Evolutionary conservation across 257 asterid species (phyloP).

Genomic region (Ehretia macrophylla): DNA sequence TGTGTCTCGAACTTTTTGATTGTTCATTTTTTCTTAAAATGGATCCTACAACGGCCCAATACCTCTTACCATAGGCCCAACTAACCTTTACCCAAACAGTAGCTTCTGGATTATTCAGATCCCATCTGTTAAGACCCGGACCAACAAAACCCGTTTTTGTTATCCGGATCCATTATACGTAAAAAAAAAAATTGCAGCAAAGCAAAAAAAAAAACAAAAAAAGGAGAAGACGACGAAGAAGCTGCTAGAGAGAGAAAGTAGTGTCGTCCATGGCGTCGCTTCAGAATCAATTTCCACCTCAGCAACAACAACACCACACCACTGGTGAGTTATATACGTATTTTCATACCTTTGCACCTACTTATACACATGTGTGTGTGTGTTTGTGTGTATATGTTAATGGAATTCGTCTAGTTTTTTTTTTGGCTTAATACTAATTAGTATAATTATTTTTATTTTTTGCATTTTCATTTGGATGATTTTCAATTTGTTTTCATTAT

Average conservation of each 20-base stretch:
- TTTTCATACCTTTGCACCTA: no score
- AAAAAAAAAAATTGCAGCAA: no score
- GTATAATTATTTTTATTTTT: no score
- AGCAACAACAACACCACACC: neutral
- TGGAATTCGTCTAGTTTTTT: no score
- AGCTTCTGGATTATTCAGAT: neutral
- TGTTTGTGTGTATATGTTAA: no score
- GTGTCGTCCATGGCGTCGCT: constrained; percentile 1
- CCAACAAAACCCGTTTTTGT: neutral
- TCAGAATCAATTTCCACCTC: neutral
- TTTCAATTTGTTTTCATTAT: neutral
- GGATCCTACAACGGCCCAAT: neutral
- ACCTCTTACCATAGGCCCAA: neutral
- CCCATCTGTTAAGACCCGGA: neutral
- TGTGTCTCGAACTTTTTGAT: no score
- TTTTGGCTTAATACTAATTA: no score
- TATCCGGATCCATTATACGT: no score
- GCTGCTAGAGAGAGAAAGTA: neutral
- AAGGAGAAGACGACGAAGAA: neutral
- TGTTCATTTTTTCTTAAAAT: no score
- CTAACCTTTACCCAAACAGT: neutral
- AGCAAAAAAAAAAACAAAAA: no score
- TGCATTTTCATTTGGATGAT: neutral
- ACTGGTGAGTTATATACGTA: neutral
- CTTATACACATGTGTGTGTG: no score